Evolutionary conservation across 2,329 filamentous ascomycete species (phyloP), one percentile per base, ranked within the genome.

Genomic region (Phaeomoniella chlamydospora): DNA sequence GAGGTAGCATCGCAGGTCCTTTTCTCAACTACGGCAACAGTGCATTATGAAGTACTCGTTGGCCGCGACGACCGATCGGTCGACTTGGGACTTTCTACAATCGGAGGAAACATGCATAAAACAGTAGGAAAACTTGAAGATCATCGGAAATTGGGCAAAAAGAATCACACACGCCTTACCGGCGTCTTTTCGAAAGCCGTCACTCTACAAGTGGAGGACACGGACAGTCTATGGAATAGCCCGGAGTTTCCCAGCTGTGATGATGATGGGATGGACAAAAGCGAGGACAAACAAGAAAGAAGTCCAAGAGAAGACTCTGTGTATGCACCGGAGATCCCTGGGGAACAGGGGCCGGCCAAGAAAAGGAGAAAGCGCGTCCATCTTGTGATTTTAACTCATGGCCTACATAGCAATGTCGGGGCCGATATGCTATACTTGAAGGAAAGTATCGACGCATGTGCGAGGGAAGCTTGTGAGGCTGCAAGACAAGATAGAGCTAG

Each of bases 351-450:
- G 43, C 52, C 56, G 31, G 67, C 60, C 43, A 80, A 77, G 53
- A 70, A 70, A 45, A 26, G n/a, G n/a, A 6, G 22, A n/a, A 85
- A 84, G 58, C 88, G 80, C 44, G 68, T 98, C 2, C 90, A 98
- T 53, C 64, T 98, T 30, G 90, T 98, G 15, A 68, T 98, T 19
- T 61, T 98, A 34, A 96, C 90, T 0, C 90, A 98, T 60, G 90
- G 90, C 0, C 58, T 98, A 43, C 90, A 98, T 56, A 94, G 88
- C 58, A 98, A 98, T 54, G 68, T 94, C 10, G 85, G 90, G 4
- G 82, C 86, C 15, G 90, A 98, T 54, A 94, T 98, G 90, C 66
- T 98, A 14, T 98, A 83, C 53, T 62, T 98, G 55, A 98, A 98
- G 53, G 90, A 98, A 58, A 93, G 85, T 56, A 96, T 98, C 42